A percentile compares a stretch with the other conserved stretches of the same genome.
Evolutionary conservation across 441 rosid species (phyloP).

Genomic region (Pelargonium myrrhifolium): DNA sequence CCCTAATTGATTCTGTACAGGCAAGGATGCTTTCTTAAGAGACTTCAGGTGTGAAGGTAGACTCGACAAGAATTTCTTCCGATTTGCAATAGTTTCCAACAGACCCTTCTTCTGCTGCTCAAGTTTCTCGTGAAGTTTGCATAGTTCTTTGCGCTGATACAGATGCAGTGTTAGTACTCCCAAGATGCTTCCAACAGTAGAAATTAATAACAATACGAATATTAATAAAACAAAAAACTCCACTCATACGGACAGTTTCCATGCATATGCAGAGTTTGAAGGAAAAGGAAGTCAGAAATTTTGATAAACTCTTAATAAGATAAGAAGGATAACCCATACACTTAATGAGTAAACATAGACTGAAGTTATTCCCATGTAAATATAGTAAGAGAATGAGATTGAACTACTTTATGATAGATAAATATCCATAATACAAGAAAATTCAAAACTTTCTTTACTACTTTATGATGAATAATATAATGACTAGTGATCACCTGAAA

Average conservation of each 20-base stretch:
- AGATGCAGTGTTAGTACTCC: conserved; percentile 8
- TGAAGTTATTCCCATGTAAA: not conserved
- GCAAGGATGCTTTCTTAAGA: conserved; percentile 83
- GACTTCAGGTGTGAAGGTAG: conserved; percentile 82
- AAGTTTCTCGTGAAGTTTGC: conserved; percentile 59
- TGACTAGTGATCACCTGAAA: conserved; percentile 51
- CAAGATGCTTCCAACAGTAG: not conserved
- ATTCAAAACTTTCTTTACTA: not conserved
- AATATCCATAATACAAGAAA: not conserved
- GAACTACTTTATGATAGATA: not conserved
- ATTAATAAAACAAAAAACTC: not conserved
- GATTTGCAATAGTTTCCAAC: conserved; percentile 62
- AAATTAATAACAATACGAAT: not conserved
- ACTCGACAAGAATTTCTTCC: conserved; percentile 77
- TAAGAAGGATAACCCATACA: too few species aligned
- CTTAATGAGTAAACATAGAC: too few species aligned
- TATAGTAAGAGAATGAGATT: too few species aligned
- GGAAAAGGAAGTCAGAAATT: not conserved
- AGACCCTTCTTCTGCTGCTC: conserved; percentile 62
- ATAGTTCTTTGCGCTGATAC: conserved; percentile 64
- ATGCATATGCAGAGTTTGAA: not conserved
- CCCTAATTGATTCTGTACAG: conserved; percentile 80
- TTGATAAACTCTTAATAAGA: too few species aligned
- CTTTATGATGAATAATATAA: not conserved
- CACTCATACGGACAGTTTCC: not conserved